A percentile compares a stretch with the other conserved stretches of the same genome.
These are phyloP conservation scores for Sophora flavescens DNA, from an alignment of 306 rosid genomes.

Conservation along the genomic window DNA sequence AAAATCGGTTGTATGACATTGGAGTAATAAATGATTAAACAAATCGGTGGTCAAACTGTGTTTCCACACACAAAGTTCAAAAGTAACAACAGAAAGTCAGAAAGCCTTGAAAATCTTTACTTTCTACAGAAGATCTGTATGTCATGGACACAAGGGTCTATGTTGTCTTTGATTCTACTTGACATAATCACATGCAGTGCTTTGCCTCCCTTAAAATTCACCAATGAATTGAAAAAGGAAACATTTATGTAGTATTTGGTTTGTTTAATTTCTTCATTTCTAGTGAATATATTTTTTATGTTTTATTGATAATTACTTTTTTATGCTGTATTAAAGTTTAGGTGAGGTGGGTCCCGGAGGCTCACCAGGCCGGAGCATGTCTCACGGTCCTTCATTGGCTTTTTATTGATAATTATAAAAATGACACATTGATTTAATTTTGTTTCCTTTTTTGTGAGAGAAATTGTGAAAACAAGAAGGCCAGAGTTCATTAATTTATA, in stretches of 20 bases:
- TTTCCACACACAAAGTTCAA: neutral
- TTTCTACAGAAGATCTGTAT: neutral
- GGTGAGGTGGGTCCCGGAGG: too few relatives aligned
- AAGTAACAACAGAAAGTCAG: neutral
- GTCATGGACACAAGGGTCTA: neutral
- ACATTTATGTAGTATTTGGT: neutral
- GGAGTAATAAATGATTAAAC: slow-evolving; percentile 8
- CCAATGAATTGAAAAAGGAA: neutral
- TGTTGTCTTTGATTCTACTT: neutral
- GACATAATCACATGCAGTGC: neutral
- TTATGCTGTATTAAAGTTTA: too few relatives aligned
- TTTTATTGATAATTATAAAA: too few relatives aligned
- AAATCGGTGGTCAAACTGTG: neutral
- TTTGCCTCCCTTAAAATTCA: neutral
- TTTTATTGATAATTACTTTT: too few relatives aligned
- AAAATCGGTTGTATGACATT: neutral
- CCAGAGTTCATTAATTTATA: too few relatives aligned
- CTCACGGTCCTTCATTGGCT: too few relatives aligned
- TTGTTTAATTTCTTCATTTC: too few relatives aligned
- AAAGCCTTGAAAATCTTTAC: neutral
- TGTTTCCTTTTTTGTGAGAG: too few relatives aligned
- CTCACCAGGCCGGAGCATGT: too few relatives aligned
- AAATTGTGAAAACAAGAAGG: too few relatives aligned
- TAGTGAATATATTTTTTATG: too few relatives aligned
- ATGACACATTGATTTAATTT: too few relatives aligned